Conservation (phyloP, 2,329 filamentous ascomycete species). For the Lachnellula hyalina region DNA sequence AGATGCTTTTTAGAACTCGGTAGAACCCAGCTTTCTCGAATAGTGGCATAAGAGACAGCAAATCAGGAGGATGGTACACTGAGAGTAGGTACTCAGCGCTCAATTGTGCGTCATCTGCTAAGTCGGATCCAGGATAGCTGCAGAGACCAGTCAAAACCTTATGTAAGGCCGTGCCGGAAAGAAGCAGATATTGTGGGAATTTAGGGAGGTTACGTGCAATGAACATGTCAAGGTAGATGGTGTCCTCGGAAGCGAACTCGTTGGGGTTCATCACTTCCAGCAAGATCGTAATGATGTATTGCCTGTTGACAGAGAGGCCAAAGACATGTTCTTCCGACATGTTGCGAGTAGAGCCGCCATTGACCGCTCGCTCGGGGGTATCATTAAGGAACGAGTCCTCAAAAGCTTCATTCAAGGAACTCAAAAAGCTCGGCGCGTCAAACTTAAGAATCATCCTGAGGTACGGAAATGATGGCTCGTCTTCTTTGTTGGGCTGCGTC, state of each 20-base stretch:
- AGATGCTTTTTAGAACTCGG: slow-evolving; percentile 85
- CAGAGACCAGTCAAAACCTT: slow-evolving; percentile 78
- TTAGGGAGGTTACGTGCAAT: slow-evolving; percentile 93
- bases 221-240: slow-evolving; percentile 97
- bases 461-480: slow-evolving; percentile 78
- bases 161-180: slow-evolving; percentile 80
- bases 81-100: slow-evolving; percentile 94
- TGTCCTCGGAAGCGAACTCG: slow-evolving; percentile 73
- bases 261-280: slow-evolving; percentile 80
- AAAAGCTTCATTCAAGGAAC: slow-evolving; percentile 93
- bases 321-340: slow-evolving; percentile 62
- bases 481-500: slow-evolving; percentile 49
- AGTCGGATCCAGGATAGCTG: slow-evolving; percentile 70
- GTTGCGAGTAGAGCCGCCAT: slow-evolving; percentile 44
- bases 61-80: slow-evolving; percentile 82
- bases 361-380: slow-evolving; percentile 56
- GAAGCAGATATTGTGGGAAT: slow-evolving; percentile 89
- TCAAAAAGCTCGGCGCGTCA: slow-evolving; percentile 87
- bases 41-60: slow-evolving; percentile 67
- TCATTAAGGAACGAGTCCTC: slow-evolving; percentile 93
- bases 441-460: slow-evolving; percentile 80
- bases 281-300: slow-evolving; percentile 87
- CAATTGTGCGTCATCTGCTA: slow-evolving; percentile 92
- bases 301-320: slow-evolving; percentile 72
- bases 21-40: slow-evolving; percentile 81